A percentile compares a stretch with the other conserved stretches of the same genome.
Evolutionary conservation across 1,284 basidiomycete genomes (phyloP).

Genomic region (Fomitopsis pinicola): DNA sequence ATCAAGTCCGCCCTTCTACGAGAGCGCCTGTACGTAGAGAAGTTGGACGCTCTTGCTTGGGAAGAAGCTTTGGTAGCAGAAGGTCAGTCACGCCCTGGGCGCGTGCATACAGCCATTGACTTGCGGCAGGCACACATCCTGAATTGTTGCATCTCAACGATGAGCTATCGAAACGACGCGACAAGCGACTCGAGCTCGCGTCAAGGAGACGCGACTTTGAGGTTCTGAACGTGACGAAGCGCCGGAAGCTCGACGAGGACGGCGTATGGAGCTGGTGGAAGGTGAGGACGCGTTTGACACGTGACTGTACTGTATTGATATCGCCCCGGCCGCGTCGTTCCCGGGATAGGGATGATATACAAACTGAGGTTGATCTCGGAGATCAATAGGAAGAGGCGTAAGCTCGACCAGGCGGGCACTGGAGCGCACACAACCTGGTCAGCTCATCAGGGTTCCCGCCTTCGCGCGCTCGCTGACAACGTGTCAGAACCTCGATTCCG

Average conservation of each 20-base stretch:
- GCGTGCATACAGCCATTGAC: not conserved
- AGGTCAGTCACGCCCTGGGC: constrained; percentile 37
- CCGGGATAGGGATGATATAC: constrained; percentile 61
- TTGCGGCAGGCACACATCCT: constrained; percentile 65
- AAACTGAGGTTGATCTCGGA: constrained; percentile 82
- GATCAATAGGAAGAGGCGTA: constrained; percentile 74
- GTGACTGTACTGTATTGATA: constrained; percentile 2
- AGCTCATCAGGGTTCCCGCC: constrained; percentile 7
- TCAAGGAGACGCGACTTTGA: constrained; percentile 66
- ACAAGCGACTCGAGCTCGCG: constrained; percentile 71
- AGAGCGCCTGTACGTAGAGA: constrained; percentile 75
- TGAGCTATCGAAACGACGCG: constrained; percentile 68
- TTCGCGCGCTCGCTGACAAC: not conserved
- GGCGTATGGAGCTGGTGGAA: constrained; percentile 77
- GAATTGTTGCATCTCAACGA: constrained; percentile 76
- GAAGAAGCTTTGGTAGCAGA: constrained; percentile 67
- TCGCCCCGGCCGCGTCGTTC: not conserved
- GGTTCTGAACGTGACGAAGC: constrained; percentile 49
- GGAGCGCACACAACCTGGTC: constrained; percentile 73
- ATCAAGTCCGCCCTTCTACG: constrained; percentile 73
- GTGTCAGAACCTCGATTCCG: constrained; percentile 32
- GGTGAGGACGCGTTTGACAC: constrained; percentile 34
- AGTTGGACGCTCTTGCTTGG: constrained; percentile 76
- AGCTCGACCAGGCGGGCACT: constrained; percentile 71
- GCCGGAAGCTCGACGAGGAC: constrained; percentile 56